phyloP scores from a whole-genome alignment of 1,284 basidiomycete species.

The Marasmius sp. region DNA sequence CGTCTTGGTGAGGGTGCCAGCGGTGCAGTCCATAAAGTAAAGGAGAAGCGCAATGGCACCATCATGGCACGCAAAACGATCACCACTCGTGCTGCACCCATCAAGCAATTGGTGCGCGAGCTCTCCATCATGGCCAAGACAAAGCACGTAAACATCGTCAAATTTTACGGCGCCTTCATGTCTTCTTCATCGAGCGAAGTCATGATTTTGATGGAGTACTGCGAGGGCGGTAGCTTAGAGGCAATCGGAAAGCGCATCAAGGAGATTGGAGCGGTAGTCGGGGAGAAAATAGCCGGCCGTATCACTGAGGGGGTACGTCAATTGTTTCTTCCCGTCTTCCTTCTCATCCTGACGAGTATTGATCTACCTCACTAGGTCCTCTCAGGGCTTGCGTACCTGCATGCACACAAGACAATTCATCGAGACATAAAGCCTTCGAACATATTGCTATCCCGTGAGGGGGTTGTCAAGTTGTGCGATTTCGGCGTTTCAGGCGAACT shows the following conservation, averaged over 20 bases:
- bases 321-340: constrained; percentile 3
- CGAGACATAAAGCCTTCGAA: constrained; percentile 98
- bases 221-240: constrained; percentile 90
- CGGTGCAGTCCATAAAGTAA: constrained; percentile 92
- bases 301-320: constrained; percentile 83
- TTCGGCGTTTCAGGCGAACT: constrained; percentile 98
- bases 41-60: constrained; percentile 70
- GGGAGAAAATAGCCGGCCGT: constrained; percentile 90
- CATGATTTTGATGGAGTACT: constrained; percentile 94
- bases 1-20: constrained; percentile 94
- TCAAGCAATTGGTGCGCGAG: constrained; percentile 92
- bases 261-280: constrained; percentile 77
- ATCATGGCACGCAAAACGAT: constrained; percentile 97
- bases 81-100: constrained; percentile 90
- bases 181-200: constrained; percentile 91
- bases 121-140: constrained; percentile 87
- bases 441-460: constrained; percentile 84
- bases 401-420: constrained; percentile 91
- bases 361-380: constrained; percentile 57
- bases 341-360: constrained; percentile 4
- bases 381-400: constrained; percentile 90
- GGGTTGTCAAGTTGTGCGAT: constrained; percentile 91
- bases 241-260: constrained; percentile 85
- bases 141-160: constrained; percentile 86
- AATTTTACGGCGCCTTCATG: constrained; percentile 95